A percentile compares a stretch with the other conserved stretches of the same genome.
These are phyloP conservation scores for Synchytrium microbalum DNA, from an alignment of 371 early-diverging fungal species.

Conservation along the genomic window DNA sequence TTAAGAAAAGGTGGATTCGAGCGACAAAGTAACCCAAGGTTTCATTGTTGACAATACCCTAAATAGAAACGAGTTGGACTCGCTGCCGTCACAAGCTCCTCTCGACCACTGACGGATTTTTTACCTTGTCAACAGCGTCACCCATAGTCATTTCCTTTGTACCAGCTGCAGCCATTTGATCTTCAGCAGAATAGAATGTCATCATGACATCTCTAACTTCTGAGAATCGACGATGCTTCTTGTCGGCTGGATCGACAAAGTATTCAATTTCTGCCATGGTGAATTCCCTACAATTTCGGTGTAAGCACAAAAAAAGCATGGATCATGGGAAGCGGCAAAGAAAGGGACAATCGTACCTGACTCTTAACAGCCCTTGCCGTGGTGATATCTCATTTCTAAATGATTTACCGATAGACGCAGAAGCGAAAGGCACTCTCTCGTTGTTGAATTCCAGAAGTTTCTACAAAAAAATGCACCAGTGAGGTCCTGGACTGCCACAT, in stretches of 20 bases:
- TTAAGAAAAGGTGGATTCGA: conserved; percentile 89
- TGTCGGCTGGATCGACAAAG: conserved; percentile 93
- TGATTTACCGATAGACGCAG: conserved; percentile 96
- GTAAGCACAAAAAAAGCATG: background rate
- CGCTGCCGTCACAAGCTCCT: no score
- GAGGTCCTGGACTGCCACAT: no score
- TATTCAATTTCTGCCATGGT: conserved; percentile 99
- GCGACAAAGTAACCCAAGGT: conserved; percentile 98
- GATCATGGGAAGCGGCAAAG: conserved; percentile 3
- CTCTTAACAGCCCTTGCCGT: conserved; percentile 93
- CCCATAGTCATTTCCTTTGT: conserved; percentile 72
- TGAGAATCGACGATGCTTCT: conserved; percentile 87
- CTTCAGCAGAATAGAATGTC: conserved; percentile 66
- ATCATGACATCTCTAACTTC: conserved; percentile 73
- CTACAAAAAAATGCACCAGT: no score
- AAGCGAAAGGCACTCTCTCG: conserved; percentile 98
- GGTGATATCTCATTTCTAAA: conserved; percentile 99
- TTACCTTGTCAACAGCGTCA: conserved; percentile 81
- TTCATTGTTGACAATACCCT: conserved; percentile 89
- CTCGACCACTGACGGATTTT: conserved; percentile 4
- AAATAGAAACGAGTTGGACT: background rate
- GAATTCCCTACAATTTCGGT: conserved; percentile 70
- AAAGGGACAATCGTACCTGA: conserved; percentile 55
- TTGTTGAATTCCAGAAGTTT: conserved; percentile 95
- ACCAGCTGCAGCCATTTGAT: conserved; percentile 72